Percentiles rank a stretch among this genome's conserved stretches.
phyloP scores from a whole-genome alignment of 2,329 filamentous ascomycete genomes.

The Dothideomycetidae sp. region DNA sequence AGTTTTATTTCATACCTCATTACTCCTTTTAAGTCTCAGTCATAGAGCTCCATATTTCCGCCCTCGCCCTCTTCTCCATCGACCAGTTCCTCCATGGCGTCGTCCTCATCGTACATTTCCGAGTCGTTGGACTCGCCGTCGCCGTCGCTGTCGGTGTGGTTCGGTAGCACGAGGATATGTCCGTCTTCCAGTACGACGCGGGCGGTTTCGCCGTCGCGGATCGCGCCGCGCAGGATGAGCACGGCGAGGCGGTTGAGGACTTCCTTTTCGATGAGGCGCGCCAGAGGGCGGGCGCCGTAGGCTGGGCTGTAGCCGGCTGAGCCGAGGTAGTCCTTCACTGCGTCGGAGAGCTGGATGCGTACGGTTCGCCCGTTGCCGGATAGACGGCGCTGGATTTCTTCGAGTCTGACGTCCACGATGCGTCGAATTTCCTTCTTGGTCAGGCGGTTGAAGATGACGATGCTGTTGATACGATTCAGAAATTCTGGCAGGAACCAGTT shows the following conservation, averaged over 20 bases:
- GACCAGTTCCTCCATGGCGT: slow-evolving; percentile 56
- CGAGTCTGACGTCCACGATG: slow-evolving; percentile 82
- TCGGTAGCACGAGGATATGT: slow-evolving; percentile 66
- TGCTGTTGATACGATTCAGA: slow-evolving; percentile 91
- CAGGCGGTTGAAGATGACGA: slow-evolving; percentile 96
- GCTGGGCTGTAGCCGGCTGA: slow-evolving; percentile 85
- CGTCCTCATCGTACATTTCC: slow-evolving; percentile 62
- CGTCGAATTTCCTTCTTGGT: slow-evolving; percentile 78
- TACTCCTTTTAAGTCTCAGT: slow-evolving; percentile 21
- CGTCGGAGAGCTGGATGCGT: slow-evolving; percentile 62
- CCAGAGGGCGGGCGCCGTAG: slow-evolving; percentile 81
- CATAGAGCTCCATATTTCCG: slow-evolving; percentile 49
- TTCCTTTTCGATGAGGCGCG: slow-evolving; percentile 89
- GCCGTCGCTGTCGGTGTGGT: slow-evolving; percentile 54
- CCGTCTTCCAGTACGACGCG: slow-evolving; percentile 65
- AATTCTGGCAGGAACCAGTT: slow-evolving; percentile 98
- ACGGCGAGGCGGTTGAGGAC: slow-evolving; percentile 88
- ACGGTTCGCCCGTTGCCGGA: slow-evolving; percentile 73
- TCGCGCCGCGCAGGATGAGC: slow-evolving; percentile 69
- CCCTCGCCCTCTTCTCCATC: slow-evolving; percentile 37
- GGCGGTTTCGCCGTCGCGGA: slow-evolving; percentile 75
- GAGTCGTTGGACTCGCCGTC: slow-evolving; percentile 50
- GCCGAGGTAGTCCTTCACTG: slow-evolving; percentile 87
- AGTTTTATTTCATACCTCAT: background rate
- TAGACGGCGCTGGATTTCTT: slow-evolving; percentile 87